Evolutionary conservation across 495 filamentous ascomycete species (phyloP).

Genomic region (Aspergillus coremiiformis): DNA sequence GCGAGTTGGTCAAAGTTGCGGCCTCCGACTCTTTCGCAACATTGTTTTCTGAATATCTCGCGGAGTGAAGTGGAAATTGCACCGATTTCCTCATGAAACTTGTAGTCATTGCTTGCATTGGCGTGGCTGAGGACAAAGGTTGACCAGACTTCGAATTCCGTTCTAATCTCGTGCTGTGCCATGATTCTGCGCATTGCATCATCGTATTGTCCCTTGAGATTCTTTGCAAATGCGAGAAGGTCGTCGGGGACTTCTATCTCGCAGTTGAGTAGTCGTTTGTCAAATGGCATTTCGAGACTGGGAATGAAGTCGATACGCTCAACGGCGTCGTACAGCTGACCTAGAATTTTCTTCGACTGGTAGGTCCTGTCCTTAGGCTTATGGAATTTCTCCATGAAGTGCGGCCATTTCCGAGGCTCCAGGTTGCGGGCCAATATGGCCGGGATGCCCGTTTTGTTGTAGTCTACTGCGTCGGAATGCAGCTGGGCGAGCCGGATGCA

Average conservation of each 20-base stretch:
- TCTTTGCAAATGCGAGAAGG: conserved; percentile 49
- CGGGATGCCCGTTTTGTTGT: conserved; percentile 76
- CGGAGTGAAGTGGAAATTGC: conserved; percentile 54
- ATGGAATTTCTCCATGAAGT: conserved; percentile 79
- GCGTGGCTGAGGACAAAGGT: conserved; percentile 72
- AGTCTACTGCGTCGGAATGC: conserved; percentile 91
- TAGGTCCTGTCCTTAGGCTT: conserved; percentile 49
- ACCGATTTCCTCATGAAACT: conserved; percentile 75
- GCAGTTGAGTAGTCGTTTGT: conserved; percentile 61
- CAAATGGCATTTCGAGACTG: conserved; percentile 61
- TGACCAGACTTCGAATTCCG: conserved; percentile 88
- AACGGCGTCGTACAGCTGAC: conserved; percentile 73
- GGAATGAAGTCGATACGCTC: conserved; percentile 63
- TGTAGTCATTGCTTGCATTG: conserved; percentile 63
- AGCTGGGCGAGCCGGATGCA: conserved; percentile 73
- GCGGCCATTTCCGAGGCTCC: conserved; percentile 59
- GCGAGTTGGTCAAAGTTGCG: conserved; percentile 50
- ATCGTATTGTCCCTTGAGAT: conserved; percentile 74
- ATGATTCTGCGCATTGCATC: conserved; percentile 67
- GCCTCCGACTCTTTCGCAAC: conserved; percentile 56
- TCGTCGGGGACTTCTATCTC: conserved; percentile 48
- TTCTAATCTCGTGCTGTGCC: conserved; percentile 76
- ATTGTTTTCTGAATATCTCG: conserved; percentile 56
- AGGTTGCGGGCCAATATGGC: conserved; percentile 59
- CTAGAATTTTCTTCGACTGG: conserved; percentile 64